These are phyloP conservation scores for Saitozyma sp. DNA, from an alignment of 768 basidiomycete genomes.

Conservation along the genomic window DNA sequence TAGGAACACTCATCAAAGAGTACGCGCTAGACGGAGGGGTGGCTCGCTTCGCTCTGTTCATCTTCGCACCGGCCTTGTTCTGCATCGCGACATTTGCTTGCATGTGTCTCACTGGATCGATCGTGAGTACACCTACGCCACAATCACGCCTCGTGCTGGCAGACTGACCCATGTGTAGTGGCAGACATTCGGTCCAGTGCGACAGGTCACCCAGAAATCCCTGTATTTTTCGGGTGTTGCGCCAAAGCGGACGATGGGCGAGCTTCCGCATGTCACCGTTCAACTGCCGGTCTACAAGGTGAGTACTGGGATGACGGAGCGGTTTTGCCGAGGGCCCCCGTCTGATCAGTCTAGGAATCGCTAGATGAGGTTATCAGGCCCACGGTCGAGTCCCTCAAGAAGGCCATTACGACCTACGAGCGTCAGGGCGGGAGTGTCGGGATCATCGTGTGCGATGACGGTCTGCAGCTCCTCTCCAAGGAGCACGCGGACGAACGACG, in stretches of 20 bases:
- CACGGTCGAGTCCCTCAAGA: slow-evolving; percentile 69
- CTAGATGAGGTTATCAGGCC: slow-evolving; percentile 60
- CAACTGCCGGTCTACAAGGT: slow-evolving; percentile 68
- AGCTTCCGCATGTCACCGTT: slow-evolving; percentile 53
- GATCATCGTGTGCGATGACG: slow-evolving; percentile 82
- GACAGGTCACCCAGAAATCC: slow-evolving; percentile 82
- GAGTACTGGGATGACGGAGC: slow-evolving; percentile 4
- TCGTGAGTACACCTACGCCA: slow-evolving; percentile 49
- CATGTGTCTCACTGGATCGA: slow-evolving; percentile 47
- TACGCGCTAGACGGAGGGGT: slow-evolving; percentile 66
- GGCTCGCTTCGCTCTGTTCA: slow-evolving; percentile 66
- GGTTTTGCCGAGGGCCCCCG: slow-evolving; percentile 17
- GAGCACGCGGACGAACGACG: slow-evolving; percentile 68
- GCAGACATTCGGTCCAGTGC: slow-evolving; percentile 68
- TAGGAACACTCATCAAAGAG: slow-evolving; percentile 68
- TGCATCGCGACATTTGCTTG: slow-evolving; percentile 59
- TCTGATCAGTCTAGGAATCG: slow-evolving; percentile 26
- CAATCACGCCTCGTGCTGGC: no score
- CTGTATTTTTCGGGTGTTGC: slow-evolving; percentile 66
- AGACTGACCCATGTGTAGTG: slow-evolving; percentile 11
- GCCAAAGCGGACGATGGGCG: slow-evolving; percentile 39
- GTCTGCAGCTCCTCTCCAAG: slow-evolving; percentile 66
- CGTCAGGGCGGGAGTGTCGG: slow-evolving; percentile 80
- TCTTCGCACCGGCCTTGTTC: slow-evolving; percentile 68
- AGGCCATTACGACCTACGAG: slow-evolving; percentile 84